Evolutionary conservation across 75 land plant species (phyloP), one percentile per base, ranked within the genome.

Genomic region (Cunninghamia lanceolata): DNA sequence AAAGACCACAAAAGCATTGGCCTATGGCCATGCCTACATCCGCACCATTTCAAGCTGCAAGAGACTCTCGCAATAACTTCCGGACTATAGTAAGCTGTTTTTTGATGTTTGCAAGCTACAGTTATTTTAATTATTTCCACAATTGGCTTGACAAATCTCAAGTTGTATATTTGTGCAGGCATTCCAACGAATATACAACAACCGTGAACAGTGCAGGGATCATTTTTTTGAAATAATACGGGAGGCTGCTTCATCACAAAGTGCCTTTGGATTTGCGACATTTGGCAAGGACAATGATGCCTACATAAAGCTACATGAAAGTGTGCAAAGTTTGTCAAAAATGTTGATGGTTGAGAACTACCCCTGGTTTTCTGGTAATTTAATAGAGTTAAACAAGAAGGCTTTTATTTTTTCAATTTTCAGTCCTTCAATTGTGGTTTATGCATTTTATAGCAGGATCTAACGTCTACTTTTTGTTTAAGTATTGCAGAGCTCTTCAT

Each of bases 361-460:
- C 42, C 89, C 90, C 35, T 90, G 91, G 89, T 90, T 90, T 88
- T 70, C 89, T 63, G 91, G 91, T 90, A 83, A 85, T 39, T n/a
- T 40, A 38, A 30, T 70, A 19, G 43, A 77, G 38, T 77, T 15
- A 0, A 40, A 9, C 6, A 21, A 39, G 42, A 39, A 78, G 85
- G 25, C n/a, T 50, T 85, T 25, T 50, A 50, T 19, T 36, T 50
- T 25, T 6, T 9, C 47, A 86, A 35, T 50, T 25, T 6, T 9
- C 47, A 86, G 45, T 86, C 39, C 82, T 86, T 36, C 43, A 82
- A n/a, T 46, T n/a, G 40, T 30, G 13, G 28, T 86, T 84, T 4
- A 47, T 46, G 74, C 56, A 83, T 76, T 39, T 21, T 39, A 39
- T 76, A 76, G 6, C 25, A 76, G 68, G 79, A 4, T 39, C 84